Evolutionary conservation across 2,329 filamentous ascomycete species (phyloP).

Genomic region (Monosporascus cannonballus): DNA sequence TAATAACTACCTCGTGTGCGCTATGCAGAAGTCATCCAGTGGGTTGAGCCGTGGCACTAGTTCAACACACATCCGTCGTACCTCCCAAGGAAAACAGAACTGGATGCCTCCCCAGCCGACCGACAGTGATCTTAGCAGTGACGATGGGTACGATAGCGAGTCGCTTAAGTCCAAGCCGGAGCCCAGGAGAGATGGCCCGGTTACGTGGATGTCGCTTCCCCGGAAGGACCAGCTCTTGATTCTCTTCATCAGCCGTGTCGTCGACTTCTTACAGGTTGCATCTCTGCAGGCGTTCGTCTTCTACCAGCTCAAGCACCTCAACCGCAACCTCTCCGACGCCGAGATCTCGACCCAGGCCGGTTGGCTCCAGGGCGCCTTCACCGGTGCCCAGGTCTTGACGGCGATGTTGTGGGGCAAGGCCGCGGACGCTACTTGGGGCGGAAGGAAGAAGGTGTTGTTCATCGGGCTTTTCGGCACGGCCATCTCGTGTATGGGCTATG

Average conservation of each 20-base stretch:
- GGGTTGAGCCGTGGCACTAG: background rate
- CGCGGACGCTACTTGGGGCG: conserved; percentile 51
- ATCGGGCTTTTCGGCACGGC: conserved; percentile 63
- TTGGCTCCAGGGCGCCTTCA: conserved; percentile 65
- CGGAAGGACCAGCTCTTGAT: conserved; percentile 65
- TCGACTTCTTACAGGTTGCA: conserved; percentile 68
- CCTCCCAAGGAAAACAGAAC: background rate
- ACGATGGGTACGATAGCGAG: conserved; percentile 11
- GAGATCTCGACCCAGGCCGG: conserved; percentile 63
- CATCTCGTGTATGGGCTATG: conserved; percentile 64
- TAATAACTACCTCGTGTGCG: background rate
- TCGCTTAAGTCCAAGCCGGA: conserved; percentile 12
- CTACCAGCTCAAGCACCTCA: conserved; percentile 66
- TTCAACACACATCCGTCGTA: background rate
- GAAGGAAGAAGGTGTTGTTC: conserved; percentile 65
- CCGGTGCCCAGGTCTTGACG: conserved; percentile 66
- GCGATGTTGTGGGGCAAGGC: conserved; percentile 68
- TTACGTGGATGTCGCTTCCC: conserved; percentile 65
- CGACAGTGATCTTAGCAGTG: background rate
- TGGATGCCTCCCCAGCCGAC: background rate
- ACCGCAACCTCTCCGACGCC: conserved; percentile 43
- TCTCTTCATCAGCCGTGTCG: conserved; percentile 62
- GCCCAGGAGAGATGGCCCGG: conserved; percentile 25
- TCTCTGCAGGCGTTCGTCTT: conserved; percentile 67
- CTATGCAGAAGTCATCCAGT: background rate